phyloP scores from a whole-genome alignment of 2,329 filamentous ascomycete genomes.

The Diaporthe capsici region DNA sequence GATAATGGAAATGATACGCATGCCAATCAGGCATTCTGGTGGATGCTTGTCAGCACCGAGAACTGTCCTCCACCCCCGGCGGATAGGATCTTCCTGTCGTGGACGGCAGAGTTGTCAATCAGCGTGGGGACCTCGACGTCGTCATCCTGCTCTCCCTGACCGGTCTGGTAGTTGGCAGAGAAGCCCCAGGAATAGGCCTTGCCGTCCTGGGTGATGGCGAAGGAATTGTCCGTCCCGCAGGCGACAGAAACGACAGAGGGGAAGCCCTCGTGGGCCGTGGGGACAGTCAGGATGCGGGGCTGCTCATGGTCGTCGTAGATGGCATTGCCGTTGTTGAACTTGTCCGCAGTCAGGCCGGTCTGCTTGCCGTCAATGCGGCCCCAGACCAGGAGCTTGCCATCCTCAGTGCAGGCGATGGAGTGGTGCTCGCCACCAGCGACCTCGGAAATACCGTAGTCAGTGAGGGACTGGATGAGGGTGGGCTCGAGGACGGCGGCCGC shows the following conservation, averaged over 20 bases:
- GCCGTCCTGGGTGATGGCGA: slow-evolving; percentile 78
- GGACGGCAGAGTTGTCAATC: slow-evolving; percentile 88
- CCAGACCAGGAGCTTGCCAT: slow-evolving; percentile 72
- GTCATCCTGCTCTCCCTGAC: slow-evolving; percentile 78
- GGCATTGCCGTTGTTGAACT: slow-evolving; percentile 70
- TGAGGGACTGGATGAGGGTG: slow-evolving; percentile 75
- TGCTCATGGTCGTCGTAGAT: slow-evolving; percentile 75
- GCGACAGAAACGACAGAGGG: slow-evolving; percentile 71
- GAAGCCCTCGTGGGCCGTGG: slow-evolving; percentile 70
- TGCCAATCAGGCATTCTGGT: slow-evolving; percentile 39
- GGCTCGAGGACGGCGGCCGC: slow-evolving; percentile 82
- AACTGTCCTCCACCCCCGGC: slow-evolving; percentile 93
- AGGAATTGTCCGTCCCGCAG: slow-evolving; percentile 79
- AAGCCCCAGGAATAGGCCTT: slow-evolving; percentile 86
- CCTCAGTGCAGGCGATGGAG: slow-evolving; percentile 73
- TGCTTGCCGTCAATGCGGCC: slow-evolving; percentile 70
- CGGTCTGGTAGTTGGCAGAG: slow-evolving; percentile 84
- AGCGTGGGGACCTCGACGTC: slow-evolving; percentile 83
- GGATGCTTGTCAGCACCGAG: slow-evolving; percentile 70
- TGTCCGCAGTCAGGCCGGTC: slow-evolving; percentile 69
- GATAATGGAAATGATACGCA: neutral
- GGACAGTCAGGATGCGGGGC: slow-evolving; percentile 79
- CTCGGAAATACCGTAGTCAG: slow-evolving; percentile 73
- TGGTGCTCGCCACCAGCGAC: slow-evolving; percentile 82
- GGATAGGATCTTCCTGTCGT: slow-evolving; percentile 79